phyloP scores from a whole-genome alignment of 2,329 filamentous ascomycete genomes.

The Cercospora nicotianae region DNA sequence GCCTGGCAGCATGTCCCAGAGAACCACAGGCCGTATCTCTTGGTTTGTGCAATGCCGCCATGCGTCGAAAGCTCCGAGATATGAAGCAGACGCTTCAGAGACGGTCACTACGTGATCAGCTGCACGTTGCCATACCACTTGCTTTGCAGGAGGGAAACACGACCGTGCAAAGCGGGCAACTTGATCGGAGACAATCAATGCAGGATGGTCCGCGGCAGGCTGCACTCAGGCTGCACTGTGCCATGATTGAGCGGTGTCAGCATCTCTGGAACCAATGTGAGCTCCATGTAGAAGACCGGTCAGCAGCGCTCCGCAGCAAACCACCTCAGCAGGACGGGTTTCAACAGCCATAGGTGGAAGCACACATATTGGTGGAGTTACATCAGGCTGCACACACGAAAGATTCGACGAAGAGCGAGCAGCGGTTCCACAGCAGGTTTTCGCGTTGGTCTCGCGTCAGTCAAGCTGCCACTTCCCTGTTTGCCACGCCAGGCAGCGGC shows the following conservation, averaged over 20 bases:
- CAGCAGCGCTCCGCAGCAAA: not conserved
- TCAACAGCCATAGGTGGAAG: not conserved
- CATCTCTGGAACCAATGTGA: not conserved
- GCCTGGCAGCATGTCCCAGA: not conserved
- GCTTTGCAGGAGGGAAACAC: not conserved
- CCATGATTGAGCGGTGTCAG: not conserved
- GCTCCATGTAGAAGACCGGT: not conserved
- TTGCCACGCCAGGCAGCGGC: conserved; percentile 8
- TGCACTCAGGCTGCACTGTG: not conserved
- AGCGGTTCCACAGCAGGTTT: conserved; percentile 5
- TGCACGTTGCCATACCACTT: not conserved
- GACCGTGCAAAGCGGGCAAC: not conserved
- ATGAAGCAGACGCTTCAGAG: not conserved
- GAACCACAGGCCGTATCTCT: not conserved
- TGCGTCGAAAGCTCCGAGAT: not conserved
- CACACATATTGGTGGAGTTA: not conserved
- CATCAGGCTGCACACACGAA: not conserved
- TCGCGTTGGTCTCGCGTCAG: conserved; percentile 7
- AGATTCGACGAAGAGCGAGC: not conserved
- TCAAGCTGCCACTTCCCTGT: conserved; percentile 8
- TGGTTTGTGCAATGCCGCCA: not conserved
- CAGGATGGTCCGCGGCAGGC: not conserved
- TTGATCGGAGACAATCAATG: not conserved
- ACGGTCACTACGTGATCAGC: not conserved
- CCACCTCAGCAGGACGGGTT: not conserved